These are phyloP conservation scores for Thelonectria discophora DNA, from an alignment of 2,329 filamentous ascomycete species.

Conservation along the genomic window DNA sequence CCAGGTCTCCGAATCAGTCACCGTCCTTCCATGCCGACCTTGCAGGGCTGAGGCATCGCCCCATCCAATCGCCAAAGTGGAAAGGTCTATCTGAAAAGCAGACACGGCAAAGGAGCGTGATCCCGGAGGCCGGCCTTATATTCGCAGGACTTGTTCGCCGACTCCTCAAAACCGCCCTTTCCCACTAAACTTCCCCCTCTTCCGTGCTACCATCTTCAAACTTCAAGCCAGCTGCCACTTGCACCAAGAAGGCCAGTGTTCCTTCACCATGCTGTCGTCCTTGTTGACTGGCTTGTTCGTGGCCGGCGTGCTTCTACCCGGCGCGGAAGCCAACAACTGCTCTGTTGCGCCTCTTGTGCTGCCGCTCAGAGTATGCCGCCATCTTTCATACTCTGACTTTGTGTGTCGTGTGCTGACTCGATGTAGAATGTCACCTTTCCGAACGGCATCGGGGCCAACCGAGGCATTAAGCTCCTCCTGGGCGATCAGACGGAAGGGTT, in stretches of 20 bases:
- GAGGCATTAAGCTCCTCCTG: constrained; percentile 19
- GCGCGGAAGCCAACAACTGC: constrained; percentile 9
- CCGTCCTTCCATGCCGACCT: background rate
- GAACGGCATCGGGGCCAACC: constrained; percentile 24
- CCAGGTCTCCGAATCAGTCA: background rate
- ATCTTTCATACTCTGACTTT: background rate
- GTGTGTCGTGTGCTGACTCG: background rate
- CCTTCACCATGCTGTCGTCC: constrained; percentile 7
- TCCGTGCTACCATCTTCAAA: constrained; percentile 1
- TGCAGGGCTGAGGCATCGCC: constrained; percentile 1
- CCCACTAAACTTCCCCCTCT: background rate
- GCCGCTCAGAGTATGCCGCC: constrained; percentile 10
- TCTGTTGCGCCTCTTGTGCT: constrained; percentile 16
- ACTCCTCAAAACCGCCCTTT: constrained; percentile 12
- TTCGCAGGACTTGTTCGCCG: background rate
- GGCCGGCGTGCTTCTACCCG: background rate
- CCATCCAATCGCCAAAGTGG: background rate
- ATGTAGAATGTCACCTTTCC: constrained; percentile 21
- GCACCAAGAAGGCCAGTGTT: constrained; percentile 7
- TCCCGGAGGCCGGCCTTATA: background rate
- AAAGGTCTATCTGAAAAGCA: background rate
- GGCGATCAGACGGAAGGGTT: constrained; percentile 19
- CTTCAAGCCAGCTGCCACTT: background rate
- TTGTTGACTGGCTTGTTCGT: constrained; percentile 13
- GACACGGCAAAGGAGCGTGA: constrained; percentile 1